Evolutionary conservation across 805 yeast species (phyloP), one percentile per base, ranked within the genome.

Genomic region (Kodamaea nitidulidarum): DNA sequence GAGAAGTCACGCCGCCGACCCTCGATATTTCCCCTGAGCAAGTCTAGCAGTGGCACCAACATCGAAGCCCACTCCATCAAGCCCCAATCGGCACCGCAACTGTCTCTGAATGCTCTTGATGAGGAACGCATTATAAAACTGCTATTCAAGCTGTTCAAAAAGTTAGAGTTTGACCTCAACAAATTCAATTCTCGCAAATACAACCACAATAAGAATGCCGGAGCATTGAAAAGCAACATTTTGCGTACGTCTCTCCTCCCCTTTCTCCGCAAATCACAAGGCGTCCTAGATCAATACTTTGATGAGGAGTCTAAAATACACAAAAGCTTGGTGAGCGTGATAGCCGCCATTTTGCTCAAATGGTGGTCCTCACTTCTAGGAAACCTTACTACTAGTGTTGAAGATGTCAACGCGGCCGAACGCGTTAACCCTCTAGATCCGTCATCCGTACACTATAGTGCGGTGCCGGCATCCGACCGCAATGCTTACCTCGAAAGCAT

Each of bases 341-440:
- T 58, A 5, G 41, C 58, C 4, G 50, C 66, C 12, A 52, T 65
- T 8, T 46, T 76, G 12, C 47, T 70, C 7, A 65, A 62, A 47
- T 78, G 82, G 82, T 77, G 82, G 82, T 49, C 58, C n/a, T 60
- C 70, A n/a, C 52, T 76, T 11, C 49, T 76, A 15, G 36, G 44
- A n/a, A 47, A 44, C 35, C 32, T 47, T 14, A 22, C 36, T 17
- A 15, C 16, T 17, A 26, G 32, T 12, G 18, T 30, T 16, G 32
- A 30, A 5, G 32, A 16, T 10, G 12, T 17, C 10, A 17, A 24
- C n/a, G 9, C 7, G n/a, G 16, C n/a, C 5, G 17, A 21, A 7
- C 10, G 5, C 15, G 4, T 4, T 5, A 15, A 16, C 32, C 15
- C 32, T n/a, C 21, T 30, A 9, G 34, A 33, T 22, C 32, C 38